Percentiles rank a stretch among this genome's conserved stretches.
Evolutionary conservation across 2,329 filamentous ascomycete species (phyloP).

Genomic region (Fusarium sp.): DNA sequence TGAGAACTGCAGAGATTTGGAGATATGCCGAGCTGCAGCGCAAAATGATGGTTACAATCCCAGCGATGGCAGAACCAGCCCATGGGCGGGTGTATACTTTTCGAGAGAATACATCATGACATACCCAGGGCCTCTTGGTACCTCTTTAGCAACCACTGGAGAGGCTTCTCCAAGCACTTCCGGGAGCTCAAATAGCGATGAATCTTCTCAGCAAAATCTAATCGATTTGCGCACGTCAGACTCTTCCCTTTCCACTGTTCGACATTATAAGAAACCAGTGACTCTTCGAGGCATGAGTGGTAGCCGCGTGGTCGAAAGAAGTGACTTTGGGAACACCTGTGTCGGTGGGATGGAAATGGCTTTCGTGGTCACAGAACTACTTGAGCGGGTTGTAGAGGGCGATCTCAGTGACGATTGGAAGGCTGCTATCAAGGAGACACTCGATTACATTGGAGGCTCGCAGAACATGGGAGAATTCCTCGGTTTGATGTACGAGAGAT

Average conservation of each 20-base stretch:
- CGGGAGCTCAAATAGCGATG: too few relatives aligned
- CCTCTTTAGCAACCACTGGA: not conserved
- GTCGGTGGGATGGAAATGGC: slow-evolving; percentile 31
- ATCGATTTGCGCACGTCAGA: not conserved
- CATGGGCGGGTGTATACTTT: slow-evolving; percentile 24
- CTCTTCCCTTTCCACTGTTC: not conserved
- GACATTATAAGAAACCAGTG: not conserved
- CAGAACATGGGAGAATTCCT: slow-evolving; percentile 27
- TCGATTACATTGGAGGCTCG: slow-evolving; percentile 24
- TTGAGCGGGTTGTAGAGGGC: slow-evolving; percentile 8
- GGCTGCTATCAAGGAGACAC: slow-evolving; percentile 18
- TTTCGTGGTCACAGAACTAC: slow-evolving; percentile 22
- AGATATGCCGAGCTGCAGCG: slow-evolving; percentile 10
- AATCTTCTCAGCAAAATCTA: not conserved
- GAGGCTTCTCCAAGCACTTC: too few relatives aligned
- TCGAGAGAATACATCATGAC: not conserved
- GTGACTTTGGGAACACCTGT: slow-evolving; percentile 21
- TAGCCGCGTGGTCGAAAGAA: slow-evolving; percentile 2
- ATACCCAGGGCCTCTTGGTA: slow-evolving; percentile 13
- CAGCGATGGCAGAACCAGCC: not conserved
- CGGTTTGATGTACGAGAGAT: slow-evolving; percentile 11
- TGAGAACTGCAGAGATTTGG: slow-evolving; percentile 12
- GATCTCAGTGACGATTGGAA: slow-evolving; percentile 14
- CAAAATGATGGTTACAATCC: slow-evolving; percentile 16
- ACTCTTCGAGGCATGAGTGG: slow-evolving; percentile 25